A percentile compares a stretch with the other conserved stretches of the same genome.
Evolutionary conservation across 441 rosid genomes (phyloP).

Genomic region (Gossypium aridum): DNA sequence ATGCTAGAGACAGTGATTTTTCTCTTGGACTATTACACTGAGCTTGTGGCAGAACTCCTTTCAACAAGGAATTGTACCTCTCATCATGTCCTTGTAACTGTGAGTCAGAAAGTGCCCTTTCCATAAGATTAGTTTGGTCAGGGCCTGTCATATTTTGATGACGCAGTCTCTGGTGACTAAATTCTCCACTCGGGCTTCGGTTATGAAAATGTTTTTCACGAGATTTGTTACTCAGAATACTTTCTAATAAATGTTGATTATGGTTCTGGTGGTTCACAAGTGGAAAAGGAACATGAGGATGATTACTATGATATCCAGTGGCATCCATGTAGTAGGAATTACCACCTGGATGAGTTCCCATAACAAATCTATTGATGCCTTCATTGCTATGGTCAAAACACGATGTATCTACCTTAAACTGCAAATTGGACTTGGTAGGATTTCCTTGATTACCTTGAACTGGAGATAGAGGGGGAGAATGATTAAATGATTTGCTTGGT

Average conservation of each 20-base stretch:
- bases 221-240: constrained; percentile 26
- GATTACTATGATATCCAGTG: constrained; percentile 25
- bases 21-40: constrained; percentile 29
- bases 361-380: constrained; percentile 15
- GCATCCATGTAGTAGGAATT: constrained; percentile 27
- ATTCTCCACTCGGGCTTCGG: constrained; percentile 42
- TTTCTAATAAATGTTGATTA: constrained; percentile 34
- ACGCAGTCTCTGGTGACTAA: constrained; percentile 17
- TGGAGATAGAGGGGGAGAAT: constrained; percentile 50
- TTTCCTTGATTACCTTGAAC: constrained; percentile 32
- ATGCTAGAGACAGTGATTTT: constrained; percentile 31
- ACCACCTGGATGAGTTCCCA: constrained; percentile 27
- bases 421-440: constrained; percentile 16
- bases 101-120: constrained; percentile 53
- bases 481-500: constrained; percentile 25
- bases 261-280: constrained; percentile 27
- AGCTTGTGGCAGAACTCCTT: constrained; percentile 21
- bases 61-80: constrained; percentile 27
- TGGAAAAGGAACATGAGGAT: constrained; percentile 27
- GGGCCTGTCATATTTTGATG: constrained; percentile 28
- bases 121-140: constrained; percentile 31
- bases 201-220: constrained; percentile 27
- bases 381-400: constrained; percentile 20
- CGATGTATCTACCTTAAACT: constrained; percentile 14
- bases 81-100: constrained; percentile 40